Conservation (phyloP, 306 rosid species). For the Betula pendula region DNA sequence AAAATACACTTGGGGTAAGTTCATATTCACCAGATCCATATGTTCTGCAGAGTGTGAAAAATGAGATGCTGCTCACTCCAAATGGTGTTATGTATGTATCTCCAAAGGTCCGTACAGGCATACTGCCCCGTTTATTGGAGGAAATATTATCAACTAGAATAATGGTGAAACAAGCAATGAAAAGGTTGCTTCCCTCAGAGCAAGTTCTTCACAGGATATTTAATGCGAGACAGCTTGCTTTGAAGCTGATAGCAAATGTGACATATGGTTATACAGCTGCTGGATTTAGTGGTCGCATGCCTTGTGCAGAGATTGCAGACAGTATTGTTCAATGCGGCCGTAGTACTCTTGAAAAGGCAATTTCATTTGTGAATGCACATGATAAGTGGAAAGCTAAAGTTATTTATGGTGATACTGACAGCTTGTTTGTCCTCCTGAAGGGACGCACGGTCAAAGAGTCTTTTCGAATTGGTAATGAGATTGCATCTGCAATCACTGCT, state of each 20-base stretch:
- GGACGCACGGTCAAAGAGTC: conserved; percentile 75
- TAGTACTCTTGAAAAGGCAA: conserved; percentile 80
- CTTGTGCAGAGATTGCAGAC: conserved; percentile 98
- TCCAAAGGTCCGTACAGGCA: conserved; percentile 81
- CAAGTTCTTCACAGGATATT: conserved; percentile 86
- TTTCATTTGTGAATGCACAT: conserved; percentile 76
- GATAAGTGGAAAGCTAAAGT: conserved; percentile 89
- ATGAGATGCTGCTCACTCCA: conserved; percentile 80
- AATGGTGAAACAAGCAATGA: conserved; percentile 91
- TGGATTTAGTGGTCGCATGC: conserved; percentile 99
- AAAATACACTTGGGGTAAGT: conserved; percentile 78
- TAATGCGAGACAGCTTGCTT: conserved; percentile 89
- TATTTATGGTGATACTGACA: conserved; percentile 96
- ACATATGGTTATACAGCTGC: conserved; percentile 98
- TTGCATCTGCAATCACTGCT: conserved; percentile 82
- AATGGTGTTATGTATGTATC: conserved; percentile 93
- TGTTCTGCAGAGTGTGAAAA: conserved; percentile 58
- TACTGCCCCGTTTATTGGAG: conserved; percentile 82
- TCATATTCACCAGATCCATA: conserved; percentile 65
- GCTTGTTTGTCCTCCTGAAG: conserved; percentile 94
- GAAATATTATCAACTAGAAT: conserved; percentile 91
- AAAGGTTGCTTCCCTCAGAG: conserved; percentile 72
- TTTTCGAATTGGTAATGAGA: conserved; percentile 80
- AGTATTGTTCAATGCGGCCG: conserved; percentile 97
- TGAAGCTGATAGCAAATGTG: conserved; percentile 93